Percentiles rank a stretch among this genome's conserved stretches.
Conservation (phyloP, 139 green algal species). For the Spirogloea muscicola region DNA sequence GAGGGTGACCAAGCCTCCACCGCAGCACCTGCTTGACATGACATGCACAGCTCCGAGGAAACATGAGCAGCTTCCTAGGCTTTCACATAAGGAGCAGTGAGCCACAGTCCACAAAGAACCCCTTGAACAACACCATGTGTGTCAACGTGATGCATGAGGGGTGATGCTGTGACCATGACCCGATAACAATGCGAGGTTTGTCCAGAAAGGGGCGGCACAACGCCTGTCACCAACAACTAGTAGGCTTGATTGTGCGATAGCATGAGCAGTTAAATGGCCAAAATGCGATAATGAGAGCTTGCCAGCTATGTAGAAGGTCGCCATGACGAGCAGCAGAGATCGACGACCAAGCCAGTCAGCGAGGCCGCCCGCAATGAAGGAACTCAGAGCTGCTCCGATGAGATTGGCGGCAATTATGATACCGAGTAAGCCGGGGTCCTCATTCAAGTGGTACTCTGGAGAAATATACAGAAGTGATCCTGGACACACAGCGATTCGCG, state of each 20-base stretch:
- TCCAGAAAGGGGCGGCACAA: too few species aligned
- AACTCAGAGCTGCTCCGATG: constrained; percentile 23
- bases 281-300: not conserved
- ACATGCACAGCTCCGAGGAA: too few species aligned
- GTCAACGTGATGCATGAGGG: too few species aligned
- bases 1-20: constrained; percentile 17
- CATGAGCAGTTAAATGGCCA: too few species aligned
- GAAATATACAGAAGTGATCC: constrained; percentile 11
- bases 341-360: constrained; percentile 26
- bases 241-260: too few species aligned
- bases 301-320: constrained; percentile 26
- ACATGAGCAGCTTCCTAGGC: too few species aligned
- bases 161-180: too few species aligned
- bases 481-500: not conserved
- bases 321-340: constrained; percentile 14
- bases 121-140: too few species aligned
- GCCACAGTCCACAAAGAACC: too few species aligned
- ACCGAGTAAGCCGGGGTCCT: not conserved
- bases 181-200: too few species aligned
- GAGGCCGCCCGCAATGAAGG: constrained; percentile 14
- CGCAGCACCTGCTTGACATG: constrained; percentile 14
- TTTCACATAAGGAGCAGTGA: too few species aligned
- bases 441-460: constrained; percentile 9
- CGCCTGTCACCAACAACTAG: too few species aligned
- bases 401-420: constrained; percentile 10